A percentile compares a stretch with the other conserved stretches of the same genome.
phyloP scores from a whole-genome alignment of 1,139 yeast genomes.

The Pichia sp. region DNA sequence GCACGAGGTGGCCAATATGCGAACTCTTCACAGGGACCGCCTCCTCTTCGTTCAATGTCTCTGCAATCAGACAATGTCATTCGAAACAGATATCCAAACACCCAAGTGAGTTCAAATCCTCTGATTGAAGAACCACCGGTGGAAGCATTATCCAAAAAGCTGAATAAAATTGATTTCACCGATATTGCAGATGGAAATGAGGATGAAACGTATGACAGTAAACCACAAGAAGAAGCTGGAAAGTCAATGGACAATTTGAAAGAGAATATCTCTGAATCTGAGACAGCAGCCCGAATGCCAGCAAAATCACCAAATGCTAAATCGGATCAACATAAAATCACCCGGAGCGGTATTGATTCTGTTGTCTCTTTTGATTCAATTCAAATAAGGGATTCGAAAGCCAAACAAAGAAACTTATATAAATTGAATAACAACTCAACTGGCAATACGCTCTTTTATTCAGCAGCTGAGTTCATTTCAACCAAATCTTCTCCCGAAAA shows the following conservation, averaged over 20 bases:
- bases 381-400: conserved; percentile 1
- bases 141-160: no score
- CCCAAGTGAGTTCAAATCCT: neutral
- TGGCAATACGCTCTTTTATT: conserved; percentile 11
- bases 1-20: neutral
- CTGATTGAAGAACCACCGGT: neutral
- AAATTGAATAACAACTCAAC: conserved; percentile 11
- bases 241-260: no score
- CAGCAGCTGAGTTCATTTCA: conserved; percentile 9
- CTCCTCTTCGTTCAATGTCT: conserved; percentile 24
- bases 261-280: no score
- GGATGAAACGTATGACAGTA: no score
- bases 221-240: no score
- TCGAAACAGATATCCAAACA: no score
- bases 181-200: neutral
- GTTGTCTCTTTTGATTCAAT: conserved; percentile 9
- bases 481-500: neutral
- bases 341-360: conserved; percentile 6
- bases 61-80: conserved; percentile 10
- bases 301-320: neutral
- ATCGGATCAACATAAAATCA: neutral
- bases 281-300: neutral
- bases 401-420: conserved; percentile 6
- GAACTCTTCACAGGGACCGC: neutral
- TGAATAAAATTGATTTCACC: neutral